Percentiles rank a stretch among this genome's conserved stretches.
phyloP scores from a whole-genome alignment of 148 eudicot genomes.

The Heliamphora exappendiculata region DNA sequence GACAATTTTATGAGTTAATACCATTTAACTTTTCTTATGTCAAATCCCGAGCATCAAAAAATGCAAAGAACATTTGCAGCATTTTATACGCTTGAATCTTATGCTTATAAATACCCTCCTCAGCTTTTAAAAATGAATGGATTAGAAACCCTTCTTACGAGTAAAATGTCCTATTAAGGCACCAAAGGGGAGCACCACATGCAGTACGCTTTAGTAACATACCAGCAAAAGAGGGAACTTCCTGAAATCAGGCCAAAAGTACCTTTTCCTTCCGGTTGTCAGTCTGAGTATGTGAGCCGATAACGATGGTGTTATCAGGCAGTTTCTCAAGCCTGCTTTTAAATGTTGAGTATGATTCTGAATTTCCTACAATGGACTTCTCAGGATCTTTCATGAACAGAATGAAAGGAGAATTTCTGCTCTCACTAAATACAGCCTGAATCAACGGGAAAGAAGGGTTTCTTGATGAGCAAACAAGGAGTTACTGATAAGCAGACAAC shows the following conservation, averaged over 20 bases:
- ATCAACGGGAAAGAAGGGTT: not conserved
- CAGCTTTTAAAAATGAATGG: not conserved
- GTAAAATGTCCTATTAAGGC: not conserved
- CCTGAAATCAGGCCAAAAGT: not conserved
- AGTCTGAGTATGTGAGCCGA: constrained; percentile 76
- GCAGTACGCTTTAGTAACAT: not conserved
- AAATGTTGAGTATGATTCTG: constrained; percentile 60
- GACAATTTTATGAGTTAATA: not conserved
- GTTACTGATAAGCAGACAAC: not conserved
- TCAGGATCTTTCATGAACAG: constrained; percentile 84
- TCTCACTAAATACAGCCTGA: constrained; percentile 54
- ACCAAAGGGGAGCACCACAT: not conserved
- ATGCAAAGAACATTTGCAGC: not conserved
- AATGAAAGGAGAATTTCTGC: constrained; percentile 71
- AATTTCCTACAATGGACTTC: constrained; percentile 72
- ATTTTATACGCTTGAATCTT: not conserved
- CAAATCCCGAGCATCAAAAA: not conserved
- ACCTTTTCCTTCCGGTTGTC: constrained; percentile 94
- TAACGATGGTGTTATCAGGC: constrained; percentile 72
- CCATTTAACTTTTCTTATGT: not conserved
- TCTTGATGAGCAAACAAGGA: not conserved
- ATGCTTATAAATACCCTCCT: not conserved
- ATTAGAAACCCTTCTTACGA: not conserved
- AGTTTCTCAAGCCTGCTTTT: constrained; percentile 69
- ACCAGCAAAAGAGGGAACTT: not conserved